phyloP scores from a whole-genome alignment of 306 rosid genomes.

The Pterocarpus macrocarpus region DNA sequence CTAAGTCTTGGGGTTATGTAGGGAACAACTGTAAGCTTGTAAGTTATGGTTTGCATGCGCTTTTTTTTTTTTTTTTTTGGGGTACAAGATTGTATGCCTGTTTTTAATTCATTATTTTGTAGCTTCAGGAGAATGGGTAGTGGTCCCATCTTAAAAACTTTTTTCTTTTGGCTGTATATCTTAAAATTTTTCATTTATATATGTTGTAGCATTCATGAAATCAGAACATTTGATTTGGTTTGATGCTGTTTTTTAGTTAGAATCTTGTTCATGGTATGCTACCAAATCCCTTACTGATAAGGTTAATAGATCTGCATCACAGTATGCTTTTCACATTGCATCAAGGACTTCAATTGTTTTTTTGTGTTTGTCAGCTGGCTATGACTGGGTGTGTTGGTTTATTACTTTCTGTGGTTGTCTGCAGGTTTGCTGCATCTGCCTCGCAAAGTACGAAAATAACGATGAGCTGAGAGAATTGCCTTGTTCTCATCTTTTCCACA shows the following conservation, averaged over 20 bases:
- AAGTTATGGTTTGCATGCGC: neutral
- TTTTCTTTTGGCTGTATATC: neutral
- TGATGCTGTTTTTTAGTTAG: neutral
- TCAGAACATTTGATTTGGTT: constrained; percentile 21
- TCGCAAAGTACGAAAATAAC: constrained; percentile 85
- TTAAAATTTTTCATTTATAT: constrained; percentile 12
- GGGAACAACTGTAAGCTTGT: constrained; percentile 15
- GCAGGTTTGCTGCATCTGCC: constrained; percentile 96
- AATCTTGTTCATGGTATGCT: constrained; percentile 1
- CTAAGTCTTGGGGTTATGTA: constrained; percentile 1
- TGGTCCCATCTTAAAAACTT: no score
- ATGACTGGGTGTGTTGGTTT: neutral
- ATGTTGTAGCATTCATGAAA: constrained; percentile 7
- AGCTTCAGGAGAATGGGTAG: constrained; percentile 14
- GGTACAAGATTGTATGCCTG: neutral
- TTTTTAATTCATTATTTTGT: constrained; percentile 15
- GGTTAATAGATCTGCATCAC: constrained; percentile 27
- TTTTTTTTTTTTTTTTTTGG: neutral
- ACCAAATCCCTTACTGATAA: neutral
- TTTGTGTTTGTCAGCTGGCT: constrained; percentile 25
- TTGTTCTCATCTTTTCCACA: constrained; percentile 94
- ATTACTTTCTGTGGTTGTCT: constrained; percentile 33
- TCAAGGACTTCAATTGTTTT: neutral
- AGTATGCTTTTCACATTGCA: constrained; percentile 18
- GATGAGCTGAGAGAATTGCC: constrained; percentile 92